Percentiles rank a stretch among this genome's conserved stretches.
These are phyloP conservation scores for Microthlaspi erraticum DNA, from an alignment of 345 rosid genomes.

Conservation along the genomic window DNA sequence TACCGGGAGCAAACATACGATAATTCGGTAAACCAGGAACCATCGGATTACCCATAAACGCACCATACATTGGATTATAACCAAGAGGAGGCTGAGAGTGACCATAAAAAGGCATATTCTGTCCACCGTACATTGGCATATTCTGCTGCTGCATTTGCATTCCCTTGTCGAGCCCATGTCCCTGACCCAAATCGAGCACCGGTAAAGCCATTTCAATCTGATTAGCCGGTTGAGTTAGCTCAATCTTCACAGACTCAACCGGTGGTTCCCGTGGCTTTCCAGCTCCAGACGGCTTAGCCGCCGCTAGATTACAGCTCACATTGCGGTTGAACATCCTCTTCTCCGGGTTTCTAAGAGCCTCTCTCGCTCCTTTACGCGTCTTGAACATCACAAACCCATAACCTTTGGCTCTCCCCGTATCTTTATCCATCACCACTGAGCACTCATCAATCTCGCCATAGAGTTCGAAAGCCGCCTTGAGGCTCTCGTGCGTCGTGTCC, in stretches of 20 bases:
- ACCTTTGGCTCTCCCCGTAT: conserved; percentile 47
- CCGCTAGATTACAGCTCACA: conserved; percentile 43
- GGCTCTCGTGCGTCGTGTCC: conserved; percentile 48
- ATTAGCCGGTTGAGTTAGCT: conserved; percentile 27
- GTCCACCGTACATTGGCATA: conserved; percentile 34
- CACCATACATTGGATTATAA: conserved; percentile 45
- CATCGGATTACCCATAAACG: conserved; percentile 37
- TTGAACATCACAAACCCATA: conserved; percentile 49
- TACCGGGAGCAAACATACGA: conserved; percentile 41
- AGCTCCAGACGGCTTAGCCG: conserved; percentile 30
- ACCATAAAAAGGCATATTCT: conserved; percentile 44
- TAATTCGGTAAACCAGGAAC: conserved; percentile 36
- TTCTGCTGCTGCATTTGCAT: conserved; percentile 29
- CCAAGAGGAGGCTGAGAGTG: conserved; percentile 33
- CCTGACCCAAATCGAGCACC: conserved; percentile 19
- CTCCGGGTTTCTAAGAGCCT: conserved; percentile 49
- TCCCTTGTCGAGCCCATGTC: conserved; percentile 24
- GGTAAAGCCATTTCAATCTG: conserved; percentile 41
- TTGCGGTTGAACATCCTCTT: conserved; percentile 48
- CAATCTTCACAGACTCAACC: conserved; percentile 44
- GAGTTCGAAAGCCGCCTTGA: conserved; percentile 42
- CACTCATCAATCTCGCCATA: conserved; percentile 49
- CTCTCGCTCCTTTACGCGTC: conserved; percentile 43
- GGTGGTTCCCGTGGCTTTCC: conserved; percentile 35
- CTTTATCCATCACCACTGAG: conserved; percentile 47